phyloP scores from a whole-genome alignment of 31 red algal genomes.

The Porphyra umbilicalis region DNA sequence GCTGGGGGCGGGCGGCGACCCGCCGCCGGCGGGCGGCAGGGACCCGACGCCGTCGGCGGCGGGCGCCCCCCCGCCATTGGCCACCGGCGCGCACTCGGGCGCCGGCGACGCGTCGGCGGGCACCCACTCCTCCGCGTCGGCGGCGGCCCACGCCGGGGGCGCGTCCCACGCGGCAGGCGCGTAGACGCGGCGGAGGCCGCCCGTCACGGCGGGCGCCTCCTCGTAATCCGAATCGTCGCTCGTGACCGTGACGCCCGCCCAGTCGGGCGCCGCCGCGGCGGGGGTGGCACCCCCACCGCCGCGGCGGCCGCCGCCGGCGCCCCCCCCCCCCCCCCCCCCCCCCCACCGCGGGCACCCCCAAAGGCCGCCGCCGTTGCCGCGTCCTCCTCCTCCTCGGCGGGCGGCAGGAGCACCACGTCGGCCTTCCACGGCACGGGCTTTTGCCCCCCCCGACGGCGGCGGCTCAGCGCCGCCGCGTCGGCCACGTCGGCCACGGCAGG shows the following conservation, averaged over 20 bases:
- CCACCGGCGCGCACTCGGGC: neutral
- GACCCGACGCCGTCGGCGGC: neutral
- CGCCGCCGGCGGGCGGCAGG: neutral
- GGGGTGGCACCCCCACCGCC: neutral
- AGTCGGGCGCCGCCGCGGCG: neutral
- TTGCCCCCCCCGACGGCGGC: neutral
- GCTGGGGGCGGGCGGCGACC: neutral
- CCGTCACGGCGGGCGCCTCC: neutral
- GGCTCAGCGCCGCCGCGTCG: neutral
- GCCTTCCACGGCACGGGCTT: neutral
- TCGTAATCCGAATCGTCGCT: neutral
- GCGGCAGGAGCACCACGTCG: neutral
- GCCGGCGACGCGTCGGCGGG: neutral
- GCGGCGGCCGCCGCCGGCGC: neutral
- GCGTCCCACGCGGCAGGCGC: neutral
- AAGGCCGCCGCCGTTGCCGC: too few species aligned
- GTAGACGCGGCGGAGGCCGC: neutral
- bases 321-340: neutral
- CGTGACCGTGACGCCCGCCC: neutral
- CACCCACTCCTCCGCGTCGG: neutral
- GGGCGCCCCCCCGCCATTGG: neutral
- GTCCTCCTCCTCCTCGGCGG: neutral
- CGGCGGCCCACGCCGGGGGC: neutral
- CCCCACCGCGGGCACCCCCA: too few species aligned
- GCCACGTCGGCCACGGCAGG: neutral